These are phyloP conservation scores for Pseudocercospora crystallina DNA, from an alignment of 2,329 filamentous ascomycete genomes.

Conservation along the genomic window DNA sequence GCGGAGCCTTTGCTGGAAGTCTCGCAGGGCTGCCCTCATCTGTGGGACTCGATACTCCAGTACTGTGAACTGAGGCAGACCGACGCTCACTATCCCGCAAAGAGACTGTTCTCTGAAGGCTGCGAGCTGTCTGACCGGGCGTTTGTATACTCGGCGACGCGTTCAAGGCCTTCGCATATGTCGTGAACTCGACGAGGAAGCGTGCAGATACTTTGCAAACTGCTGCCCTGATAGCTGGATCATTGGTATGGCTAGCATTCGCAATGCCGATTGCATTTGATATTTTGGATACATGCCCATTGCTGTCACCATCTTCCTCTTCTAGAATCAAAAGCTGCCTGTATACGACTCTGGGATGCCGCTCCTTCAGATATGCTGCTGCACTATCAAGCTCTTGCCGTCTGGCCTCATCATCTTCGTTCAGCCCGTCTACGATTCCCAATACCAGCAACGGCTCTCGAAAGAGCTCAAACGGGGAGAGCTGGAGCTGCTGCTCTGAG, in stretches of 20 bases:
- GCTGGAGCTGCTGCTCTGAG: slow-evolving; percentile 72
- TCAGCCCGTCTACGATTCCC: slow-evolving; percentile 78
- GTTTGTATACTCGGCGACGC: slow-evolving; percentile 70
- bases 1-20: slow-evolving; percentile 25
- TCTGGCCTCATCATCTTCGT: slow-evolving; percentile 52
- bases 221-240: slow-evolving; percentile 41
- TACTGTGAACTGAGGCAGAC: slow-evolving; percentile 25
- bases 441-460: slow-evolving; percentile 81
- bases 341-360: slow-evolving; percentile 34
- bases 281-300: slow-evolving; percentile 2
- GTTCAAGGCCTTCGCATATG: slow-evolving; percentile 49
- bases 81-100: slow-evolving; percentile 25
- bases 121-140: slow-evolving; percentile 54
- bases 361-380: slow-evolving; percentile 31
- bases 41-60: slow-evolving; percentile 26
- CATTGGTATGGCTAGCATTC: slow-evolving; percentile 16
- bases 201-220: slow-evolving; percentile 47
- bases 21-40: slow-evolving; percentile 26
- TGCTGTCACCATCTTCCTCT: slow-evolving; percentile 11
- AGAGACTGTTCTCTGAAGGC: slow-evolving; percentile 38
- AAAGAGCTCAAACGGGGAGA: slow-evolving; percentile 88
- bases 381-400: slow-evolving; percentile 32
- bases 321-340: slow-evolving; percentile 31
- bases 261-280: slow-evolving; percentile 21
- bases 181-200: slow-evolving; percentile 49